Conservation (phyloP, 345 rosid species). For the Eucalyptus regnans region DNA sequence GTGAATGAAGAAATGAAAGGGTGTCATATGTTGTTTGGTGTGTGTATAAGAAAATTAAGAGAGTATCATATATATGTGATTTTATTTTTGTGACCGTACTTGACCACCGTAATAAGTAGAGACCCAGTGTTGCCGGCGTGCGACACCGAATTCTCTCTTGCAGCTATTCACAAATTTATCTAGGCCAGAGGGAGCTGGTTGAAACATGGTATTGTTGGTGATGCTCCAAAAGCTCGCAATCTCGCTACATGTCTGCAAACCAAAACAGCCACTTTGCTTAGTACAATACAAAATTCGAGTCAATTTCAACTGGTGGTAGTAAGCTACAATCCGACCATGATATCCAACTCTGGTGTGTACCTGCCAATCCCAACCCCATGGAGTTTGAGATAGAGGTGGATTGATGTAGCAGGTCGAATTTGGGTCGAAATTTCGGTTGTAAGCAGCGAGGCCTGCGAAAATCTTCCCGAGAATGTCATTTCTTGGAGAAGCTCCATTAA, state of each 20-base stretch:
- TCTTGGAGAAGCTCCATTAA: background rate
- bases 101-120: slow-evolving; percentile 40
- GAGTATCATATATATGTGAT: background rate
- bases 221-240: slow-evolving; percentile 27
- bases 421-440: background rate
- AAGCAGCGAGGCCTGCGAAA: background rate
- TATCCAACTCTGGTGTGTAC: background rate
- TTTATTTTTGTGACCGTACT: background rate
- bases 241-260: slow-evolving; percentile 31
- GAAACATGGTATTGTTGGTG: slow-evolving; percentile 24
- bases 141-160: slow-evolving; percentile 1
- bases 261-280: no score
- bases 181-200: slow-evolving; percentile 1
- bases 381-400: background rate
- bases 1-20: background rate
- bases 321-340: background rate
- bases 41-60: no score
- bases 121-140: slow-evolving; percentile 40
- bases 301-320: no score
- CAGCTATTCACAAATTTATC: background rate
- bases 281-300: no score
- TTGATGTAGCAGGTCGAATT: background rate
- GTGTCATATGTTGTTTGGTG: background rate
- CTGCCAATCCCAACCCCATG: background rate
- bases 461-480: background rate